A percentile compares a stretch with the other conserved stretches of the same genome.
Evolutionary conservation across 352 stramenopile species (phyloP).

Genomic region (Phytophthora citricola): DNA sequence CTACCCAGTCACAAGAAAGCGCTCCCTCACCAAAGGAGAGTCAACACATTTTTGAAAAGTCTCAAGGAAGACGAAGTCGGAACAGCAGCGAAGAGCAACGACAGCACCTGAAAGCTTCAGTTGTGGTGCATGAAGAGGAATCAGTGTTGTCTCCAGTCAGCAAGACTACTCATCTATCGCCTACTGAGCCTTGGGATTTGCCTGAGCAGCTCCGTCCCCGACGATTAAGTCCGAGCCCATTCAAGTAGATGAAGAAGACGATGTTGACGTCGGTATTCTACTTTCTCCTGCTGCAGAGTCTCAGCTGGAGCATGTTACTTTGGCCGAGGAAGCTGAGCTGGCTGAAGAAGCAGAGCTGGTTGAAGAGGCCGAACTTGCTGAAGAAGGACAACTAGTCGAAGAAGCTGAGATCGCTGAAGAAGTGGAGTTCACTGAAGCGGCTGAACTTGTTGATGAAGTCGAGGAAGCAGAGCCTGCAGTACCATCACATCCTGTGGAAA

Average conservation of each 20-base stretch:
- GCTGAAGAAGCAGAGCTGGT: constrained; percentile 17
- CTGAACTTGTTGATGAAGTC: constrained; percentile 17
- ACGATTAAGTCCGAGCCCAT: constrained; percentile 24
- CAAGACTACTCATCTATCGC: constrained; percentile 34
- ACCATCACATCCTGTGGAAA: constrained; percentile 16
- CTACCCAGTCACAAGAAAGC: constrained; percentile 5
- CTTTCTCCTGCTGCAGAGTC: constrained; percentile 15
- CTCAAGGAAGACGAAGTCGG: constrained; percentile 27
- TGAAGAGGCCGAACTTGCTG: constrained; percentile 22
- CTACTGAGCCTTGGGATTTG: constrained; percentile 42
- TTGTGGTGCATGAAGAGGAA: constrained; percentile 29
- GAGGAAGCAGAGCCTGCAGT: constrained; percentile 10
- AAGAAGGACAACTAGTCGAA: constrained; percentile 17
- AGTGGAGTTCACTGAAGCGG: constrained; percentile 13
- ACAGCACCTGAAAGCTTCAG: constrained; percentile 10
- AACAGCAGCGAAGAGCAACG: constrained; percentile 39
- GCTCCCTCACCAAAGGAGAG: constrained; percentile 14
- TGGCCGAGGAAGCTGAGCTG: constrained; percentile 19
- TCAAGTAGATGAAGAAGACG: constrained; percentile 19
- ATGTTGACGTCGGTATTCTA: constrained; percentile 21
- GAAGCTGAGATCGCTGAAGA: constrained; percentile 26
- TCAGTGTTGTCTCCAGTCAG: constrained; percentile 27
- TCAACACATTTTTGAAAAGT: constrained; percentile 5
- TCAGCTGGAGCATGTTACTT: constrained; percentile 18
- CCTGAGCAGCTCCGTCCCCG: constrained; percentile 36